A percentile compares a stretch with the other conserved stretches of the same genome.
Evolutionary conservation across 352 stramenopile species (phyloP).

Genomic region (Peronosclerospora sorghi): DNA sequence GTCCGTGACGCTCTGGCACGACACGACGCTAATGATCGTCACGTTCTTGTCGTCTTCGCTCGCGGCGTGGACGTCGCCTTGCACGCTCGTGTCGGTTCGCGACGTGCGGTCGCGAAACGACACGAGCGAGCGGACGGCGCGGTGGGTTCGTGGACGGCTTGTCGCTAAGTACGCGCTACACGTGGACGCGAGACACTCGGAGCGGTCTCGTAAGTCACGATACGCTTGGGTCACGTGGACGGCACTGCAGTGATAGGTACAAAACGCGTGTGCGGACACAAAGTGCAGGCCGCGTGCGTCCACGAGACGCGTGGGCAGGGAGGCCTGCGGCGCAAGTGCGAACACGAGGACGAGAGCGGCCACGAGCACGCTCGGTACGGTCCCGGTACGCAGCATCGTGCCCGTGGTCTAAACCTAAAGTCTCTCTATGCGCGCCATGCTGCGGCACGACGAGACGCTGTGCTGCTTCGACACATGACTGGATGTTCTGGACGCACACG

Average conservation of each 20-base stretch:
- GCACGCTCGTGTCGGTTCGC: conserved; percentile 2
- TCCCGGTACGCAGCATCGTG: too few species aligned
- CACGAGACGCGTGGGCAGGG: conserved; percentile 3
- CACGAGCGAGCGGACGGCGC: too few species aligned
- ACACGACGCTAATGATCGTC: conserved; percentile 39
- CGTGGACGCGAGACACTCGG: conserved; percentile 23
- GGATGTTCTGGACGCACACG: too few species aligned
- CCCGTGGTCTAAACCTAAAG: too few species aligned
- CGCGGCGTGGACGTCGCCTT: conserved; percentile 25
- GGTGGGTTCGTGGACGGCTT: too few species aligned
- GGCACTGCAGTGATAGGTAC: conserved; percentile 47
- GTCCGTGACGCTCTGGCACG: conserved; percentile 26
- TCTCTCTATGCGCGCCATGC: too few species aligned
- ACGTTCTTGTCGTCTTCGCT: conserved; percentile 34
- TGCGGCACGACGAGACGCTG: too few species aligned
- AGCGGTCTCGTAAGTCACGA: conserved; percentile 22
- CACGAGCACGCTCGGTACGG: too few species aligned
- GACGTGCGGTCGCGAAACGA: not conserved
- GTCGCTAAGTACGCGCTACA: too few species aligned
- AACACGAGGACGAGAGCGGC: too few species aligned
- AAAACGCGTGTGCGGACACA: conserved; percentile 35
- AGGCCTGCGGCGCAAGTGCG: too few species aligned
- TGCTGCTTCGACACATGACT: too few species aligned
- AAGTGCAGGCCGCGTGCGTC: conserved; percentile 37
- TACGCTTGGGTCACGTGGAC: conserved; percentile 32